These are phyloP conservation scores for Diplodia sapinea DNA, from an alignment of 2,329 filamentous ascomycete genomes.

Conservation along the genomic window DNA sequence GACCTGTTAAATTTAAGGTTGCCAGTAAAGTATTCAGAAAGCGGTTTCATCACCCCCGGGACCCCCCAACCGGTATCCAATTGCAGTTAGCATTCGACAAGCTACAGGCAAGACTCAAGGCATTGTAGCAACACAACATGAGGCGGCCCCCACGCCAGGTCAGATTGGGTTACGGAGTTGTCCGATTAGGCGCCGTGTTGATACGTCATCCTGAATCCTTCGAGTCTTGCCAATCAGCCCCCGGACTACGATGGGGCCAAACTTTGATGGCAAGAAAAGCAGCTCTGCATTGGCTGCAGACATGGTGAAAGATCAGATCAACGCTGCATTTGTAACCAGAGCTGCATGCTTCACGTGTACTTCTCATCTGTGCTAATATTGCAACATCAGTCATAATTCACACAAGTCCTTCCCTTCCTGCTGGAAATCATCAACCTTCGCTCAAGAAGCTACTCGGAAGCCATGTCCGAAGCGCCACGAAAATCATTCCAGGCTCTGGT, in stretches of 20 bases:
- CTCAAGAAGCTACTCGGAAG: too few species aligned
- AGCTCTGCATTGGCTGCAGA: background rate
- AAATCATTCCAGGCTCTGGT: background rate
- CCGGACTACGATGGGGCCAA: background rate
- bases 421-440: background rate
- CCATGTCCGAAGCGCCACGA: background rate
- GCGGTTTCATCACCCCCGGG: background rate
- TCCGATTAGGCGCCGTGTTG: background rate
- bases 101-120: background rate
- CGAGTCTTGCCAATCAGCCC: background rate
- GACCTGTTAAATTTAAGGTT: background rate
- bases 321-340: background rate
- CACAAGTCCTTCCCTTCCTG: background rate
- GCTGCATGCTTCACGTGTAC: background rate
- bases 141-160: slow-evolving; percentile 3
- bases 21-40: background rate
- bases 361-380: background rate
- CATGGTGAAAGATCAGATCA: background rate
- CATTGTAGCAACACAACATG: background rate
- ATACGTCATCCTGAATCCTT: background rate
- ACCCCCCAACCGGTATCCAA: too few species aligned
- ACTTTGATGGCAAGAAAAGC: background rate
- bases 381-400: background rate
- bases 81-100: background rate
- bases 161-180: background rate